Evolutionary conservation across 805 yeast species (phyloP).

Genomic region (Saccharomycopsis fodiens): DNA sequence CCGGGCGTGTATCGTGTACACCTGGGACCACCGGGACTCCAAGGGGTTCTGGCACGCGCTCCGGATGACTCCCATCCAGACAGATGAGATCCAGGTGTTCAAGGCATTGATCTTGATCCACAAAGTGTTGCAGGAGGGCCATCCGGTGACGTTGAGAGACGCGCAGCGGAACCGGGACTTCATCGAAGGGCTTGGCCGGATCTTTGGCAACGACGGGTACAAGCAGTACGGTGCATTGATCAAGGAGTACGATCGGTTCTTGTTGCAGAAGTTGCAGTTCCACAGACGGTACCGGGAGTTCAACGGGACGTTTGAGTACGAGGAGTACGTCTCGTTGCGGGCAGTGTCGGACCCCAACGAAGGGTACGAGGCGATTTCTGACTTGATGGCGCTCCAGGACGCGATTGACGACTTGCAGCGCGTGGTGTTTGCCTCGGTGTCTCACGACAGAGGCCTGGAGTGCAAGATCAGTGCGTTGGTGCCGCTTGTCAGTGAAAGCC

Average conservation of each 20-base stretch:
- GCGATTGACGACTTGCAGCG: conserved; percentile 71
- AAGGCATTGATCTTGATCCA: conserved; percentile 81
- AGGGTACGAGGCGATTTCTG: conserved; percentile 85
- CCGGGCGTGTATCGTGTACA: conserved; percentile 87
- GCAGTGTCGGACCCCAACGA: conserved; percentile 91
- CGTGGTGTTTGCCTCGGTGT: conserved; percentile 63
- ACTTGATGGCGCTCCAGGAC: conserved; percentile 81
- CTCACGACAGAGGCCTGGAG: conserved; percentile 49
- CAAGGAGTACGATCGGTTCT: conserved; percentile 62
- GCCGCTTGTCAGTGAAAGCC: conserved; percentile 84
- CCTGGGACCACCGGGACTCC: conserved; percentile 91
- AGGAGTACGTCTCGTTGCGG: conserved; percentile 82
- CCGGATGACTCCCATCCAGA: conserved; percentile 70
- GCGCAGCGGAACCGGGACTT: conserved; percentile 74
- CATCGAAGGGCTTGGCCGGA: conserved; percentile 63
- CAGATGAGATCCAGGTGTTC: conserved; percentile 77
- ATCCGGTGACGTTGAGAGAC: conserved; percentile 71
- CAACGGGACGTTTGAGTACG: conserved; percentile 93
- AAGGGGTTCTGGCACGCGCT: conserved; percentile 79
- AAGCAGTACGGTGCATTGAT: conserved; percentile 65
- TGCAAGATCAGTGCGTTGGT: conserved; percentile 82
- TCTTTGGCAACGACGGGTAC: conserved; percentile 32
- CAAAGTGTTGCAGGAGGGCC: conserved; percentile 97
- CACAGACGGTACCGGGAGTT: conserved; percentile 83
- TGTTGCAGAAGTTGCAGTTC: conserved; percentile 69